Conservation (phyloP, 345 rosid species). For the Aurinia saxatilis region DNA sequence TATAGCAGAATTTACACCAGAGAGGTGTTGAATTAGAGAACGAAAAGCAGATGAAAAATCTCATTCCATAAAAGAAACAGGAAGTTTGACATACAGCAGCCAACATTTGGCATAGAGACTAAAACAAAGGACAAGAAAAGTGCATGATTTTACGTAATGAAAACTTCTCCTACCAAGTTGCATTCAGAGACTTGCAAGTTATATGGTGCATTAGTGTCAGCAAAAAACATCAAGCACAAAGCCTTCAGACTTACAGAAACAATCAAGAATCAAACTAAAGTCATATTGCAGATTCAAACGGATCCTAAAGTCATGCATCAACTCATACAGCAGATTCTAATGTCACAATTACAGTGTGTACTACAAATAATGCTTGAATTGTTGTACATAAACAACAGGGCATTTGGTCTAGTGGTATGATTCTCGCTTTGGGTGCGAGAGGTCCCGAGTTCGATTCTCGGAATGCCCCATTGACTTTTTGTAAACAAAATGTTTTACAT, state of each 20-base stretch:
- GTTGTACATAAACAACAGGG: not conserved
- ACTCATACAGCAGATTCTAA: not conserved
- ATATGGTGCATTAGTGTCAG: not conserved
- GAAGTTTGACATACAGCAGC: not conserved
- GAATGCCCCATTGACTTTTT: not conserved
- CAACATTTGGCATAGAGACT: not conserved
- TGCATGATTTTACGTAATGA: not conserved
- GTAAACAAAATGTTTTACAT: no score
- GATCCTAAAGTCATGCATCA: not conserved
- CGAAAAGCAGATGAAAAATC: no score
- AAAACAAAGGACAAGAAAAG: not conserved
- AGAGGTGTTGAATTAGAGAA: not conserved
- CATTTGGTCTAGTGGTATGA: conserved; percentile 67
- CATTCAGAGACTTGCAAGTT: not conserved
- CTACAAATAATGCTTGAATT: not conserved
- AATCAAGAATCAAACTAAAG: not conserved
- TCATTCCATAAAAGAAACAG: not conserved
- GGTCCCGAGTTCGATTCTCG: conserved; percentile 54
- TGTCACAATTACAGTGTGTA: not conserved
- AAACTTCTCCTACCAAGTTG: not conserved
- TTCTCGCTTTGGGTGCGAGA: conserved; percentile 74
- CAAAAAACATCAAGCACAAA: not conserved
- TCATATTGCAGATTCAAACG: not conserved
- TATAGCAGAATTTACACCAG: not conserved
- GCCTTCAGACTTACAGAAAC: not conserved